phyloP scores from a whole-genome alignment of 1,284 basidiomycete genomes.

The Cutaneotrichosporon cutaneum region DNA sequence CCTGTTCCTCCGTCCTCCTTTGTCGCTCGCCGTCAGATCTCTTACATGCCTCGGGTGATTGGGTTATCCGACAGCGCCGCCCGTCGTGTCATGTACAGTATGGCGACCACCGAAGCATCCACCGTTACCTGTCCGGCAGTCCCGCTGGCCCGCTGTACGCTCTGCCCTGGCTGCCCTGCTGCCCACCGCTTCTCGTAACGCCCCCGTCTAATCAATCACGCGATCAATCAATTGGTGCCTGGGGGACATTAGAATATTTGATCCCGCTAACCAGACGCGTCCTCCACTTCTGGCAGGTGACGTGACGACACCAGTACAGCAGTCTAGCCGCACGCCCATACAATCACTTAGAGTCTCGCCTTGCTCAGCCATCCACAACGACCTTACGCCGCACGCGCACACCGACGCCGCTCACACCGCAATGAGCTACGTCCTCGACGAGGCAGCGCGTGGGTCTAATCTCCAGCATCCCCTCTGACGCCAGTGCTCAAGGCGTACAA shows the following conservation, averaged over 20 bases:
- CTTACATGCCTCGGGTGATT: background rate
- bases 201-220: too few relatives aligned
- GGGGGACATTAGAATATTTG: background rate
- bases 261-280: background rate
- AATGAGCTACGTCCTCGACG: conserved; percentile 18
- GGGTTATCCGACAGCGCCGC: too few relatives aligned
- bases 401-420: background rate
- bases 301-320: background rate
- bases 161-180: too few relatives aligned
- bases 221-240: background rate
- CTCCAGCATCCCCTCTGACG: background rate
- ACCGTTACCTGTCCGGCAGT: too few relatives aligned
- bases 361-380: background rate
- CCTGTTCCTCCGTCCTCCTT: background rate
- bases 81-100: background rate
- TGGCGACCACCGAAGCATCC: background rate
- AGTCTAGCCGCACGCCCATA: too few relatives aligned
- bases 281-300: background rate
- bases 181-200: too few relatives aligned
- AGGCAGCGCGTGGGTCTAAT: conserved; percentile 12
- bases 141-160: too few relatives aligned
- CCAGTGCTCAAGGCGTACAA: conserved; percentile 53
- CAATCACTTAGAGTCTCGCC: too few relatives aligned
- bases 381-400: background rate
- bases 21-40: background rate